A percentile compares a stretch with the other conserved stretches of the same genome.
phyloP scores from a whole-genome alignment of 2,329 filamentous ascomycete species.

The Penicillium sp. region DNA sequence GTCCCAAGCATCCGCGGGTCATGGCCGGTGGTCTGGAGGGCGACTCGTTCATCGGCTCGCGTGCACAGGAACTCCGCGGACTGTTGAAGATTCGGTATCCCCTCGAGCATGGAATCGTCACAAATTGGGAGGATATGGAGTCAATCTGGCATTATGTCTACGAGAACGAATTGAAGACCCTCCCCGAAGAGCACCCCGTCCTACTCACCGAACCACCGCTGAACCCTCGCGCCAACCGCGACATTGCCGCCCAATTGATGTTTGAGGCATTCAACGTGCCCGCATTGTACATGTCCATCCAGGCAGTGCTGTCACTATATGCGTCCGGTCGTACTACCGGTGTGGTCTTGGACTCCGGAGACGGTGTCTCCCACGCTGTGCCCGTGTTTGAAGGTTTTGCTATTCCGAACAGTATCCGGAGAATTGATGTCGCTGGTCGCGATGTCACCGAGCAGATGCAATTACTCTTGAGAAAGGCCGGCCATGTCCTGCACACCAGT shows the following conservation, averaged over 20 bases:
- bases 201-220: constrained; percentile 92
- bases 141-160: constrained; percentile 99
- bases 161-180: constrained; percentile 87
- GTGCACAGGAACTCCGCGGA: constrained; percentile 84
- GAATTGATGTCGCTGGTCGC: constrained; percentile 92
- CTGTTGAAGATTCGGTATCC: constrained; percentile 94
- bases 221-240: constrained; percentile 91
- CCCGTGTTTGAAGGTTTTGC: constrained; percentile 98
- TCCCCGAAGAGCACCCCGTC: constrained; percentile 98
- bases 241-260: constrained; percentile 92
- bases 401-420: constrained; percentile 88
- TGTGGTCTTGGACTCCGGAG: constrained; percentile 89
- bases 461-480: constrained; percentile 81
- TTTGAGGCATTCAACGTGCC: constrained; percentile 99
- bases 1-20: constrained; percentile 90
- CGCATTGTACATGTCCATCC: constrained; percentile 91
- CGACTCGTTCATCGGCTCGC: constrained; percentile 92
- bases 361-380: constrained; percentile 94
- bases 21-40: constrained; percentile 95
- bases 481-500: constrained; percentile 93
- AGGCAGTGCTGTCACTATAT: constrained; percentile 93
- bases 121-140: constrained; percentile 99
- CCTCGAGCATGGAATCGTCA: constrained; percentile 95
- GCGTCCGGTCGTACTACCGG: constrained; percentile 93
- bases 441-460: constrained; percentile 97